Evolutionary conservation across 345 rosid genomes (phyloP), one percentile per base, ranked within the genome.

Genomic region (Gossypium stocksii): DNA sequence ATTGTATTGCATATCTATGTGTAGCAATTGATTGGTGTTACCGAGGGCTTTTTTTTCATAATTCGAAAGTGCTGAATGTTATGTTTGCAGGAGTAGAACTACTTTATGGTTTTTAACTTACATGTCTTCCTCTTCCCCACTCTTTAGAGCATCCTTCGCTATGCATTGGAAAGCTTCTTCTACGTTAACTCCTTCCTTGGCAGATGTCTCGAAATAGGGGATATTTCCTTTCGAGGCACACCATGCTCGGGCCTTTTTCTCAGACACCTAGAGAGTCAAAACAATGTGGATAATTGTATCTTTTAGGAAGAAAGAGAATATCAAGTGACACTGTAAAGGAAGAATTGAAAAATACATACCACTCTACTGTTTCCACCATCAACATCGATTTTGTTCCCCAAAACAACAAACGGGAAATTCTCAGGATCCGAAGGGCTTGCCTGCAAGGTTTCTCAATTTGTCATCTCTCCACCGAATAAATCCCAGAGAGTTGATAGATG

Each of bases 131-230:
- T 93, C 99, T 76, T 91, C 97, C 25, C 90, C 97, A 70, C 88
- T 96, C 87, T 88, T 93, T 71, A 90, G 72, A 19, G 99, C 98
- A 81, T 96, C 83, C 90, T 90, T 89, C 7, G 98, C 97, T 77
- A 93, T 93, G 91, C 94, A 88, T 66, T 89, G 91, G 85, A 96
- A 96, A 84, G 97, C 98, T 85, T 93, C 98, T 78, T 96, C 99
- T 46, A 96, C 99, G 54, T 96, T 93, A 73, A 93, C 76, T 45
- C 98, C 97, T 83, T 93, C 99, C 77, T 96, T 96, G 2, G 99
- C 99, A 75, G 99, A 96, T 63, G 99, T 96, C 83, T 96, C 99
- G 78, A 91, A 96, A 83, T 96, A 96, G 16, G 98, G 97, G 70
- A 93, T 96, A 80, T 95, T 93, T 57, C 98, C 97, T 86, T 96